These are phyloP conservation scores for Pestalotiopsis sp. DNA, from an alignment of 2,329 filamentous ascomycete genomes.

Conservation along the genomic window DNA sequence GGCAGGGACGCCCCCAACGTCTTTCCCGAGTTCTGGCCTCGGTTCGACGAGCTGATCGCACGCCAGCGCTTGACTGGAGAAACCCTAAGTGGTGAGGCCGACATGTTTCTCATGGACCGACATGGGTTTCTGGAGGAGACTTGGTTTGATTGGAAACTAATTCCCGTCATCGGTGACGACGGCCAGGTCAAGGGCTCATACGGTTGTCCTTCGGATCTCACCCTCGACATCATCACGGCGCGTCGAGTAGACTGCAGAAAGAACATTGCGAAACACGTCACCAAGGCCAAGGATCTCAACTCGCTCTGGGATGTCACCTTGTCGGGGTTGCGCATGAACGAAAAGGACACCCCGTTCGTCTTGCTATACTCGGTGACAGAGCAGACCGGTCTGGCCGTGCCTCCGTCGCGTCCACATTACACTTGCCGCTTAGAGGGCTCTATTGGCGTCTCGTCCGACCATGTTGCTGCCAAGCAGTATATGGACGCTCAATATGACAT, in stretches of 20 bases:
- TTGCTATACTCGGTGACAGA: constrained; percentile 31
- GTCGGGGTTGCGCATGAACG: constrained; percentile 22
- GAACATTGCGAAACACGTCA: constrained; percentile 33
- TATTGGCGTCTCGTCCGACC: constrained; percentile 18
- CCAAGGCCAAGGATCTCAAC: constrained; percentile 26
- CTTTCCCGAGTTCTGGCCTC: constrained; percentile 36
- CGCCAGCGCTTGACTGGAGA: constrained; percentile 25
- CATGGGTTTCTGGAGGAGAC: constrained; percentile 37
- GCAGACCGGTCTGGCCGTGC: constrained; percentile 18
- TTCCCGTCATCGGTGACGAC: constrained; percentile 38
- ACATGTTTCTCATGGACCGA: constrained; percentile 30
- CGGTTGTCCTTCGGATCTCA: constrained; percentile 23
- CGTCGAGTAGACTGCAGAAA: constrained; percentile 37
- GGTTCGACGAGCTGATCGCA: constrained; percentile 28
- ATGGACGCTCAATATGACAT: constrained; percentile 19
- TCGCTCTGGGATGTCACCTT: constrained; percentile 33
- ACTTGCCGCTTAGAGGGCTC: constrained; percentile 21
- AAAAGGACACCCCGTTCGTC: constrained; percentile 31
- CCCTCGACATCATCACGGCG: constrained; percentile 34
- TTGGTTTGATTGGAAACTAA: constrained; percentile 44
- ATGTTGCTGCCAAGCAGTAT: constrained; percentile 17
- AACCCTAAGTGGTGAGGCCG: constrained; percentile 23
- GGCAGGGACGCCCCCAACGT: constrained; percentile 37
- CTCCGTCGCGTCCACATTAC: constrained; percentile 15
- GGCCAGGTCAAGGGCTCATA: constrained; percentile 32